These are phyloP conservation scores for Ceratopteris richardii DNA, from an alignment of 75 land plant genomes.

Conservation along the genomic window DNA sequence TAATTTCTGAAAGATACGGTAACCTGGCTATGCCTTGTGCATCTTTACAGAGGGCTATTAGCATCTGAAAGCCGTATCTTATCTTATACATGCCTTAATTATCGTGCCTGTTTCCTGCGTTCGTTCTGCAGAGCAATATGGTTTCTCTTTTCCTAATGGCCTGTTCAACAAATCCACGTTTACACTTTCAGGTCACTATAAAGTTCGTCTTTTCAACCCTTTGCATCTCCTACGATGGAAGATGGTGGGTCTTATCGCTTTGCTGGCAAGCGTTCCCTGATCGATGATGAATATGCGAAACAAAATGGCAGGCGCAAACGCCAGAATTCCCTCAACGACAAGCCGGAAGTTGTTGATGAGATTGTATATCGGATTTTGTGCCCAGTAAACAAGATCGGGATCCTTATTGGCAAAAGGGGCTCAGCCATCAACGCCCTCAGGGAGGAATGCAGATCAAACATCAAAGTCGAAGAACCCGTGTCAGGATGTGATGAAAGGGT, in stretches of 20 bases:
- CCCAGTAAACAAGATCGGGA: slow-evolving; percentile 37
- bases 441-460: slow-evolving; percentile 24
- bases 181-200: too few species aligned
- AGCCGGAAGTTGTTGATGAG: not conserved
- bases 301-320: not conserved
- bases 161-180: too few species aligned
- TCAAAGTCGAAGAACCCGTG: slow-evolving; percentile 33
- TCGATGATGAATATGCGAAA: not conserved
- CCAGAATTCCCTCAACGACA: not conserved
- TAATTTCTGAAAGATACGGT: too few species aligned
- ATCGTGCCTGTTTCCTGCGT: too few species aligned
- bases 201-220: too few species aligned
- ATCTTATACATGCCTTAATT: too few species aligned
- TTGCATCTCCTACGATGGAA: too few species aligned
- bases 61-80: too few species aligned
- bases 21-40: too few species aligned
- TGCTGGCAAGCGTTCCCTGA: not conserved
- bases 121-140: too few species aligned
- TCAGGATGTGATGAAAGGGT: slow-evolving; percentile 25
- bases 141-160: too few species aligned
- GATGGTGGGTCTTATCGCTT: not conserved
- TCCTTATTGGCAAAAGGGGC: slow-evolving; percentile 54
- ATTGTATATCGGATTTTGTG: slow-evolving; percentile 46
- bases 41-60: too few species aligned
- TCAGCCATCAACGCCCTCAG: slow-evolving; percentile 29